Evolutionary conservation across 2,329 filamentous ascomycete genomes (phyloP).

Genomic region (Talaromyces sp.): DNA sequence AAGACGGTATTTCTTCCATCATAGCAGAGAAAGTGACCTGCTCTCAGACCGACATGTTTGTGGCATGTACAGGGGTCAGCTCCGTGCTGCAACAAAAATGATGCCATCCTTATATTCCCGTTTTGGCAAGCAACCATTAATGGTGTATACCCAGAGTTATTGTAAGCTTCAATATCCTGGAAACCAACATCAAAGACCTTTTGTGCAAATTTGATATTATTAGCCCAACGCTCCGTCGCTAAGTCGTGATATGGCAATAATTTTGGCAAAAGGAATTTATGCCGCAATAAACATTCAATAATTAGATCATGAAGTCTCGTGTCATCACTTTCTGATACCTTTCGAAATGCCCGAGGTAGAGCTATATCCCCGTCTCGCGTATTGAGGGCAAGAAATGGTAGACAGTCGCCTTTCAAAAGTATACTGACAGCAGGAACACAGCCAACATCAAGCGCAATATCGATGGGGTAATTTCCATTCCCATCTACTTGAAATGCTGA

Average conservation of each 20-base stretch:
- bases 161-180: neutral
- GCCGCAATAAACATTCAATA: neutral
- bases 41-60: neutral
- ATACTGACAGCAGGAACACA: neutral
- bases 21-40: neutral
- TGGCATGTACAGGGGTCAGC: neutral
- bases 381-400: neutral
- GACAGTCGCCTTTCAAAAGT: neutral
- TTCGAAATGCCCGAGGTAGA: neutral
- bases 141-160: neutral
- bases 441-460: neutral
- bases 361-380: neutral
- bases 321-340: neutral
- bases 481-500: neutral
- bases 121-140: neutral
- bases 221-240: rapidly evolving
- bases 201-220: neutral
- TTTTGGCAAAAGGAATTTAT: neutral
- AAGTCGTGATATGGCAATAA: neutral
- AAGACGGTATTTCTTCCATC: no score
- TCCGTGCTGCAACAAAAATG: neutral
- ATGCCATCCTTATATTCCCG: neutral
- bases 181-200: neutral
- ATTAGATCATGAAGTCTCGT: neutral
- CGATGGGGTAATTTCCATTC: neutral